Base-by-base conservation (phyloP, 306 rosid genomes). In the Cercis canadensis region DNA sequence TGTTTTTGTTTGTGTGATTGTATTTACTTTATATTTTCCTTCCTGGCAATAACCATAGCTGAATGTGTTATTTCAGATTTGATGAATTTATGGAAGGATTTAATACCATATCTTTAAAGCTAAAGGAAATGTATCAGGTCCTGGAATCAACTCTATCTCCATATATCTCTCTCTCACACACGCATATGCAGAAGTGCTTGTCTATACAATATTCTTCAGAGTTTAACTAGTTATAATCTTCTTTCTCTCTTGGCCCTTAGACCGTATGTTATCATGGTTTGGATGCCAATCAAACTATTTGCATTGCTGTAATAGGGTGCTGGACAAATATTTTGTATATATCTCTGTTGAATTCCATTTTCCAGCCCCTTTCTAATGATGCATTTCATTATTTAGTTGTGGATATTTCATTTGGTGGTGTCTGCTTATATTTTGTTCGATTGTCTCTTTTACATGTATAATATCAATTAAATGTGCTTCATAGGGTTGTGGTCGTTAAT, bases 61-160 rank as follows among this genome's bases (percentile, higher is more conserved):
- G 79, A 58, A 44, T 52, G 34, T 68, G 34, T 37, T 61, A 24
- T 62, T 75, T 65, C 78, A 94, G 99, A 80, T 79, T 94, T 85
- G 99, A 94, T 11, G 96, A 94, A 82, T 91, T 94, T 84, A 94
- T 94, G 97, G 97, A 89, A 72, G 96, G 99, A 62, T 94, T 94
- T 74, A 94, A 89, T 77, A 74, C 97, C 43, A 89, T 91, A 85
- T 91, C 99, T 55, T 86, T 94, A 57, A 94, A 94, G 85, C 76
- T 94, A 39, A 91, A 94, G 80, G 99, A 94, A 80, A 94, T 89
- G 97, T 89, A 91, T 72, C 99, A 94, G 97, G 96, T 90, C 63
- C 76, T 77, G 64, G 56, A 73, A 61, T 76, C n/a, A 57, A 19
- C 58, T 50, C 75, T 57, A 57, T 40, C 65, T 51, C 57, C 52